A percentile compares a stretch with the other conserved stretches of the same genome.
phyloP scores from a whole-genome alignment of 768 basidiomycete species.

The Coprinellus aureogranulatus region DNA sequence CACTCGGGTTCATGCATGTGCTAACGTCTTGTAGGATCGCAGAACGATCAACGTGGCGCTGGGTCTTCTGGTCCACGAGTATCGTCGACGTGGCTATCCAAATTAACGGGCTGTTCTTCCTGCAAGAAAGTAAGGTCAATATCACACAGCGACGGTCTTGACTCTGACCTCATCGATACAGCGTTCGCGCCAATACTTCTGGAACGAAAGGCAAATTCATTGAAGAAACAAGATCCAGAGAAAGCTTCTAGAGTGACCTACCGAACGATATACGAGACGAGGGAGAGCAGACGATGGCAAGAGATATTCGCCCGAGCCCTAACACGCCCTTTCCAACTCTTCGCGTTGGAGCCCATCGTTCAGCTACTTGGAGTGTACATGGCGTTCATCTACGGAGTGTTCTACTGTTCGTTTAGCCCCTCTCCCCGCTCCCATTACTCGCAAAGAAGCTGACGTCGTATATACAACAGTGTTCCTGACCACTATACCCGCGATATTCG shows the following conservation, averaged over 20 bases:
- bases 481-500: constrained; percentile 60
- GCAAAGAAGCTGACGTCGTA: not conserved
- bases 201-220: constrained; percentile 52
- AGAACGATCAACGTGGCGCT: constrained; percentile 64
- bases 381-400: constrained; percentile 64
- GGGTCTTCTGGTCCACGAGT: constrained; percentile 73
- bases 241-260: constrained; percentile 38
- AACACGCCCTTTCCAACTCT: constrained; percentile 66
- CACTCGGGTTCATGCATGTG: not conserved
- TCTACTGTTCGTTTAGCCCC: constrained; percentile 55
- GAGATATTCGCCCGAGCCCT: constrained; percentile 52
- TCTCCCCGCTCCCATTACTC: not conserved
- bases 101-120: constrained; percentile 49
- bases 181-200: constrained; percentile 45
- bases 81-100: constrained; percentile 58
- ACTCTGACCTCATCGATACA: constrained; percentile 27
- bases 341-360: constrained; percentile 60
- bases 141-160: not conserved
- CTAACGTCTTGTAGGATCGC: constrained; percentile 44
- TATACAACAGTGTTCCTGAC: constrained; percentile 59
- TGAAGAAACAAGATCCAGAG: constrained; percentile 45
- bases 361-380: constrained; percentile 67
- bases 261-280: constrained; percentile 46
- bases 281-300: constrained; percentile 50
- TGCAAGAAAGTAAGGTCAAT: constrained; percentile 59